Evolutionary conservation across 148 eudicot genomes (phyloP).

Genomic region (Amaranthus palmeri): DNA sequence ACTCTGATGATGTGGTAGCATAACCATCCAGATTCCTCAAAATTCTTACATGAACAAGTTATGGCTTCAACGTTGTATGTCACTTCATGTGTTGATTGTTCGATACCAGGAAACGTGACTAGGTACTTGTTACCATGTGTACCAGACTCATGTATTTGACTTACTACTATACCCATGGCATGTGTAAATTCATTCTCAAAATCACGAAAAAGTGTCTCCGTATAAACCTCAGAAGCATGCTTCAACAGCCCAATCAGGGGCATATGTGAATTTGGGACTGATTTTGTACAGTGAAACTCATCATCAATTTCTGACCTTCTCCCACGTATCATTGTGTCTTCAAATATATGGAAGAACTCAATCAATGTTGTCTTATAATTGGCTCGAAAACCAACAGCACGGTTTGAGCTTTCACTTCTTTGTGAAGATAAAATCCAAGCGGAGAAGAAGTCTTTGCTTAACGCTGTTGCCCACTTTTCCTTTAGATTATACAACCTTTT

Average conservation of each 20-base stretch:
- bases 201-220: background rate
- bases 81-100: background rate
- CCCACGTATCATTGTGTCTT: background rate
- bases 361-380: background rate
- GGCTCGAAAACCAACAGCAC: background rate
- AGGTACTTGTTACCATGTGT: background rate
- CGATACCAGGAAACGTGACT: background rate
- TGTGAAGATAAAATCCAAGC: background rate
- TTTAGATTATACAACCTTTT: background rate
- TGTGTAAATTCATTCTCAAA: background rate
- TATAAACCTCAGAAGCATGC: background rate
- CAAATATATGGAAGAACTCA: background rate
- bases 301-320: background rate
- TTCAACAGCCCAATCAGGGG: background rate
- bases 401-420: background rate
- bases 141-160: background rate
- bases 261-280: background rate
- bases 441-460: background rate
- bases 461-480: background rate
- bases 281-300: background rate
- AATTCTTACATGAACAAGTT: background rate
- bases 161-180: background rate
- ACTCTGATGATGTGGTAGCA: background rate
- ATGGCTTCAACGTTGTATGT: background rate
- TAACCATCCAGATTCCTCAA: slow-evolving; percentile 8